phyloP scores from a whole-genome alignment of 768 basidiomycete genomes.

The Pleurotus giganteus region DNA sequence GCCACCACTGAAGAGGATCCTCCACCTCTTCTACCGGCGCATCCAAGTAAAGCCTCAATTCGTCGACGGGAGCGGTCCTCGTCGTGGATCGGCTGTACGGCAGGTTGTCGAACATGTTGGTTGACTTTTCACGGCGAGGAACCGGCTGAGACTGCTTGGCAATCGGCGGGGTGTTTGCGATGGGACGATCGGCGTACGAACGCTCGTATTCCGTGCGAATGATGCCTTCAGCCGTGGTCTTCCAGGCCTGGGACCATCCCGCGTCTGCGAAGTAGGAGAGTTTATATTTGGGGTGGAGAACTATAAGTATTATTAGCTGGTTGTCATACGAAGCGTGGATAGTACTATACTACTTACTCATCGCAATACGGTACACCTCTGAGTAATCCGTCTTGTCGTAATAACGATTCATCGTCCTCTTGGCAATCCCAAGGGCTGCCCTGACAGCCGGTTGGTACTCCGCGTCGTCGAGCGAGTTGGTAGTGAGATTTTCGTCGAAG shows the following conservation, averaged over 20 bases:
- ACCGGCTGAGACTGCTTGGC: too few species aligned
- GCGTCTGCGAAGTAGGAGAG: constrained; percentile 24
- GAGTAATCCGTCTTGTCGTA: constrained; percentile 29
- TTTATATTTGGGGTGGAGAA: constrained; percentile 29
- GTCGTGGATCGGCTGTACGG: not conserved
- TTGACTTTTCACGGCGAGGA: too few species aligned
- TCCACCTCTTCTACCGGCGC: constrained; percentile 12
- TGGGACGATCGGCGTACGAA: not conserved
- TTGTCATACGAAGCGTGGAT: too few species aligned
- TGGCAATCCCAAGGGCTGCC: constrained; percentile 20
- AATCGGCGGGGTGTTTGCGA: constrained; percentile 6
- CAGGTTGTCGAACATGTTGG: constrained; percentile 20
- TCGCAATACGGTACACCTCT: constrained; percentile 32
- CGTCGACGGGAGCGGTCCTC: not conserved
- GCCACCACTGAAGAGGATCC: constrained; percentile 23
- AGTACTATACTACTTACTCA: constrained; percentile 33
- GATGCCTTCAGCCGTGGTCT: constrained; percentile 17
- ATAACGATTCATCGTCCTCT: constrained; percentile 29
- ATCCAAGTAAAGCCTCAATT: constrained; percentile 22
- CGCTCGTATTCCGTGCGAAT: constrained; percentile 18
- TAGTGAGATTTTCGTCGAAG: not conserved
- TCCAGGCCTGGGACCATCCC: constrained; percentile 25
- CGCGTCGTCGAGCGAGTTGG: not conserved
- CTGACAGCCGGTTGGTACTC: constrained; percentile 18
- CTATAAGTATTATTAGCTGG: too few species aligned